Conservation (phyloP, 495 filamentous ascomycete species). For the Glutinoglossum americanum region DNA sequence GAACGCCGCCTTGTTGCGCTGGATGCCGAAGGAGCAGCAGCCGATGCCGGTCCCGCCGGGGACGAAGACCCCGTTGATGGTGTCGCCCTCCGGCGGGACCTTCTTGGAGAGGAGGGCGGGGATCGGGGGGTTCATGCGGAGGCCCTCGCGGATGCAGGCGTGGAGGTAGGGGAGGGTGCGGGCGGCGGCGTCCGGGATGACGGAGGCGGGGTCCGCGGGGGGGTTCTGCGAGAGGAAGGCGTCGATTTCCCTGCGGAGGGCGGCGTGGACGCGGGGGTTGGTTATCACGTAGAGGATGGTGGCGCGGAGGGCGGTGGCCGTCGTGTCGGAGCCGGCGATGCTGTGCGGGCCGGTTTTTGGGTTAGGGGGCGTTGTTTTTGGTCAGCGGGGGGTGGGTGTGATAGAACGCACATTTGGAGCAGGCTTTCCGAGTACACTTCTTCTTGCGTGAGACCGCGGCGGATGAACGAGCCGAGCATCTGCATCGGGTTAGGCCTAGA, state of each 20-base stretch:
- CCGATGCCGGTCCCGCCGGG: constrained; percentile 20
- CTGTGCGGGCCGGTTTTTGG: constrained; percentile 14
- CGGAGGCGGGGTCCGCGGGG: constrained; percentile 20
- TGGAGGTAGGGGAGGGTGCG: constrained; percentile 34
- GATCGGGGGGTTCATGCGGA: constrained; percentile 41
- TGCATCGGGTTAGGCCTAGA: neutral
- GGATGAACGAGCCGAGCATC: neutral
- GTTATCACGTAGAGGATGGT: constrained; percentile 32
- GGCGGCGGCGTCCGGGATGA: constrained; percentile 23
- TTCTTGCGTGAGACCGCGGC: neutral
- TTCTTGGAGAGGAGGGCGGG: constrained; percentile 45
- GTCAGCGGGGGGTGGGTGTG: neutral
- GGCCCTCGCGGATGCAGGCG: constrained; percentile 44
- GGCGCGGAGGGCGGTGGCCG: constrained; percentile 33
- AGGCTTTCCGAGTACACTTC: neutral
- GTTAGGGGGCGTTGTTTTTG: neutral
- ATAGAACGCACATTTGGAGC: neutral
- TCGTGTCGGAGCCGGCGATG: constrained; percentile 42
- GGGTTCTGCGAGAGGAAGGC: constrained; percentile 12
- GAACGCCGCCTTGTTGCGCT: constrained; percentile 31
- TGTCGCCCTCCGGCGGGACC: constrained; percentile 28
- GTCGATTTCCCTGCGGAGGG: constrained; percentile 25
- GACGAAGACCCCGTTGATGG: constrained; percentile 24
- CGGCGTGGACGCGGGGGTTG: constrained; percentile 20
- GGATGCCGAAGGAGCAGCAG: constrained; percentile 19